Conservation (phyloP, 2,329 filamentous ascomycete species). For the Huntiella savannae region DNA sequence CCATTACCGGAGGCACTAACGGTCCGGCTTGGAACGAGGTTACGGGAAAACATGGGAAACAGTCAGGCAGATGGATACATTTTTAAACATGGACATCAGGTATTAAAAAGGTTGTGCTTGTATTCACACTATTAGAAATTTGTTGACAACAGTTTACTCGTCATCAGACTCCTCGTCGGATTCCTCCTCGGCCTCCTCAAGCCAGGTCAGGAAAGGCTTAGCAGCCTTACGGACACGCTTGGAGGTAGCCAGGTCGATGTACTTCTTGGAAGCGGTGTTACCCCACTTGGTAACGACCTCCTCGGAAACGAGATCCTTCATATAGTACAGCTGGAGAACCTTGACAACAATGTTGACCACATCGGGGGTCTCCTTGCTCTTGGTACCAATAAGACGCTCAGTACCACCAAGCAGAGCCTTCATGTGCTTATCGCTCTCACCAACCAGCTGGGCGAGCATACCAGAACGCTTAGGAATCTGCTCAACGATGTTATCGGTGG, state of each 20-base stretch:
- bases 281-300: constrained; percentile 84
- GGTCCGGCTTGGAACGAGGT: too few species aligned
- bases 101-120: too few species aligned
- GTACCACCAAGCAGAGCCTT: constrained; percentile 90
- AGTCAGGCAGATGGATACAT: too few species aligned
- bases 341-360: constrained; percentile 60
- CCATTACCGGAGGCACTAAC: too few species aligned
- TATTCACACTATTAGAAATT: too few species aligned
- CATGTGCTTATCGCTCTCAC: constrained; percentile 69
- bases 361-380: constrained; percentile 59
- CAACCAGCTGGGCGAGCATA: constrained; percentile 83
- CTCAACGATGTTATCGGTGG: constrained; percentile 63
- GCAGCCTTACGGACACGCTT: constrained; percentile 93
- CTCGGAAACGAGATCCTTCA: constrained; percentile 75
- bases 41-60: too few species aligned
- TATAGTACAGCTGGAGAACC: constrained; percentile 77
- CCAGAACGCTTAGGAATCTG: constrained; percentile 69
- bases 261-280: constrained; percentile 93
- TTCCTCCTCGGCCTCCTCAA: constrained; percentile 53
- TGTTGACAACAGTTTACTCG: constrained; percentile 4
- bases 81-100: too few species aligned
- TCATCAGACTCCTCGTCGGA: constrained; percentile 38
- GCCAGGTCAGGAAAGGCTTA: constrained; percentile 86
- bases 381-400: constrained; percentile 64
- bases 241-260: constrained; percentile 72